A percentile compares a stretch with the other conserved stretches of the same genome.
These are phyloP conservation scores for Fusarium marasasianum DNA, from an alignment of 2,329 filamentous ascomycete genomes.

Conservation along the genomic window DNA sequence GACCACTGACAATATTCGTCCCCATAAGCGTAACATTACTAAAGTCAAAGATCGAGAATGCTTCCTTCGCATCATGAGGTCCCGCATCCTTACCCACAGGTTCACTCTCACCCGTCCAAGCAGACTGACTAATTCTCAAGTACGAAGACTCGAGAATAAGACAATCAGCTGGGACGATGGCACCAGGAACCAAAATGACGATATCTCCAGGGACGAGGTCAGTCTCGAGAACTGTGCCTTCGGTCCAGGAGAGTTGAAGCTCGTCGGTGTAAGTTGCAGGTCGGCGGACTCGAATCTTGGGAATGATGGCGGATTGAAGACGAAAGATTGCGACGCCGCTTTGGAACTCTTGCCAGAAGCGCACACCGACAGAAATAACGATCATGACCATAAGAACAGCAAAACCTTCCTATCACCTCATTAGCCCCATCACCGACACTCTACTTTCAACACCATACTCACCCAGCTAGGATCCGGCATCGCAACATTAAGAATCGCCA, in stretches of 20 bases:
- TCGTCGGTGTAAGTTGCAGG: not conserved
- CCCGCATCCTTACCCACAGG: not conserved
- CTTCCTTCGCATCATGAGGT: not conserved
- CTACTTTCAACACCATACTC: rapidly evolving
- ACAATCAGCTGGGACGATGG: not conserved
- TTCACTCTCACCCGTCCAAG: slow-evolving; percentile 1
- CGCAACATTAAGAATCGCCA: not conserved
- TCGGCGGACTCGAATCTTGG: not conserved
- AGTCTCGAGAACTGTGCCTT: not conserved
- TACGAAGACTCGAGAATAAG: not conserved
- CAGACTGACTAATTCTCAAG: not conserved
- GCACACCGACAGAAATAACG: not conserved
- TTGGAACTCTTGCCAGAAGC: slow-evolving; percentile 2
- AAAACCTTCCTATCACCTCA: not conserved
- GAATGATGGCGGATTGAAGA: not conserved
- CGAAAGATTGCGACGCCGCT: not conserved
- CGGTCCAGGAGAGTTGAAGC: not conserved
- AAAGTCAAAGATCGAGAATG: not conserved
- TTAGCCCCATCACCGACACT: not conserved
- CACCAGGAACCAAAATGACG: not conserved
- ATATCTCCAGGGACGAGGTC: not conserved
- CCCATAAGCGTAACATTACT: not conserved
- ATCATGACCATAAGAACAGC: slow-evolving; percentile 1
- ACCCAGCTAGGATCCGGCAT: slow-evolving; percentile 1
- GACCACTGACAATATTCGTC: not conserved